These are phyloP conservation scores for Pseudevernia furfuracea DNA, from an alignment of 495 filamentous ascomycete species.

Conservation along the genomic window DNA sequence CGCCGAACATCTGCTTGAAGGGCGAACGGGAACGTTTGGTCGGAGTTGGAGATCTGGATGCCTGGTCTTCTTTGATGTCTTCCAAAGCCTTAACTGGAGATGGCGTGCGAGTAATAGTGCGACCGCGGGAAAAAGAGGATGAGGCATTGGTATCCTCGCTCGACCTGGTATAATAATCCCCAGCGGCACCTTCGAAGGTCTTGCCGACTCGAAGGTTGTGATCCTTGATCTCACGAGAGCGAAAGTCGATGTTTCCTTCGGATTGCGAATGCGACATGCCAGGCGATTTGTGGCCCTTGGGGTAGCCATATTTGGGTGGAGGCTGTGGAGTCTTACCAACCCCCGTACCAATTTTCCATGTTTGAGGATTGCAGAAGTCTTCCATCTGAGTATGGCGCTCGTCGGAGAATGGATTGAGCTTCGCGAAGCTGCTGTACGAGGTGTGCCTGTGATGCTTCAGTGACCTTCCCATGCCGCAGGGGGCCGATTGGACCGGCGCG, in stretches of 20 bases:
- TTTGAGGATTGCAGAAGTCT: slow-evolving; percentile 20
- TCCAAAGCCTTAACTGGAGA: slow-evolving; percentile 24
- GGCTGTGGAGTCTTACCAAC: not conserved
- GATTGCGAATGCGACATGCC: slow-evolving; percentile 26
- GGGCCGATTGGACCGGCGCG: not conserved
- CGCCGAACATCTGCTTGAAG: slow-evolving; percentile 49
- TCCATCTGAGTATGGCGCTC: slow-evolving; percentile 20
- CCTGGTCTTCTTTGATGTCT: slow-evolving; percentile 23
- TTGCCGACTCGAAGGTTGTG: slow-evolving; percentile 12
- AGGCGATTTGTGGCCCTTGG: slow-evolving; percentile 18
- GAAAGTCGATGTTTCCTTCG: slow-evolving; percentile 23
- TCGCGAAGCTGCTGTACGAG: slow-evolving; percentile 30
- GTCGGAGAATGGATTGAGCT: slow-evolving; percentile 34
- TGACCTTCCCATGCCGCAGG: not conserved
- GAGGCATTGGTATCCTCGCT: slow-evolving; percentile 17
- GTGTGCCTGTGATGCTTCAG: slow-evolving; percentile 22
- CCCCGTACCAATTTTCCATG: slow-evolving; percentile 1
- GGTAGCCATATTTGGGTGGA: slow-evolving; percentile 12
- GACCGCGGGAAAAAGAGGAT: slow-evolving; percentile 20
- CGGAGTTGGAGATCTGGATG: slow-evolving; percentile 14
- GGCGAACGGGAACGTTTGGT: slow-evolving; percentile 35
- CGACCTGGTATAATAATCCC: slow-evolving; percentile 8
- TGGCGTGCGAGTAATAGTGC: slow-evolving; percentile 18
- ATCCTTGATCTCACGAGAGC: slow-evolving; percentile 6
- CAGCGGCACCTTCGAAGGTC: not conserved